Conservation (phyloP, 2,329 filamentous ascomycete genomes). For the Myriosclerotinia duriaeana region DNA sequence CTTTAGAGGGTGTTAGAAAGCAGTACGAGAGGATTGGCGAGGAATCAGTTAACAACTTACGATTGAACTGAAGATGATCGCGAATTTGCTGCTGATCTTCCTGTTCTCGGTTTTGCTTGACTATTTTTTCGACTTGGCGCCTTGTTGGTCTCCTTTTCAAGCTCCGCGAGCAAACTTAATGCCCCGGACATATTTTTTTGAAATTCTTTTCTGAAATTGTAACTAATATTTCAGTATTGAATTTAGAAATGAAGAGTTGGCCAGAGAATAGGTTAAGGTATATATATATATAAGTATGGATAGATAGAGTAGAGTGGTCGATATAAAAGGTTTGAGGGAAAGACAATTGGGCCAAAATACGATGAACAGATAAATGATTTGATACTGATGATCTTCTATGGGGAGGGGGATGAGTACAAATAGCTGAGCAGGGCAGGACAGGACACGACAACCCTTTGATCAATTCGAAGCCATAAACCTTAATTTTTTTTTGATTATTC, state of each 20-base stretch:
- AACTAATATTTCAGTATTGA: background rate
- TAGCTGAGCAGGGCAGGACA: background rate
- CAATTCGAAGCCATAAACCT: conserved; percentile 3
- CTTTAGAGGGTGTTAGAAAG: background rate
- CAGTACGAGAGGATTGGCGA: too few relatives aligned
- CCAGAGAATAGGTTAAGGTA: background rate
- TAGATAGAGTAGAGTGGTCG: background rate
- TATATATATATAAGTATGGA: background rate
- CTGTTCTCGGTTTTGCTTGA: conserved; percentile 13
- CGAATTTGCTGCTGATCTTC: conserved; percentile 19
- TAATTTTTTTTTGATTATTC: conserved; percentile 4
- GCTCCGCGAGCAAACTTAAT: conserved; percentile 17
- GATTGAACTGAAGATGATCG: conserved; percentile 21
- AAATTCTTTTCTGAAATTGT: background rate
- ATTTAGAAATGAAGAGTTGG: background rate
- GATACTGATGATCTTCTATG: conserved; percentile 2
- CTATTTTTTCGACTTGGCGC: conserved; percentile 18
- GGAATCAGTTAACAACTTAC: background rate
- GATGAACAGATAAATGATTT: conserved; percentile 4
- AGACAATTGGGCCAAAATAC: conserved; percentile 8
- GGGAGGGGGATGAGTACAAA: conserved; percentile 1
- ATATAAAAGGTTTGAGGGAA: background rate
- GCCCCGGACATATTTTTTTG: conserved; percentile 11
- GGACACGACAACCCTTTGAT: conserved; percentile 9
- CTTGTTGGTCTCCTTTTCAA: conserved; percentile 18